Conservation (phyloP, 768 basidiomycete genomes). For the Podaxis sp. region DNA sequence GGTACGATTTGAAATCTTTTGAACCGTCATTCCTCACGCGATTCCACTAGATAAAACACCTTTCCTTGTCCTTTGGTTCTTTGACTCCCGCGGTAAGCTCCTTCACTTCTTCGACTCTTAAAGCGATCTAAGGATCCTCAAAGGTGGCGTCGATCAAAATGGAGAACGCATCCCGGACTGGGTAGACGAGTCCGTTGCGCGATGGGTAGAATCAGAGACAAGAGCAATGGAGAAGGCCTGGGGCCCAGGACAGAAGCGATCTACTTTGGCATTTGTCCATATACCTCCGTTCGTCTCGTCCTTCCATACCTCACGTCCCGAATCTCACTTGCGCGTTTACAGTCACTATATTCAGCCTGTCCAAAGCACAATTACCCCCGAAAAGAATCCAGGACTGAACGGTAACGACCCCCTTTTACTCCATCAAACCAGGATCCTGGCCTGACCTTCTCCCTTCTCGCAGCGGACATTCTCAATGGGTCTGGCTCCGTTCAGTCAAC, state of each 20-base stretch:
- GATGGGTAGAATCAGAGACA: constrained; percentile 56
- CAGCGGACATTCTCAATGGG: constrained; percentile 45
- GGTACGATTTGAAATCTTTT: constrained; percentile 25
- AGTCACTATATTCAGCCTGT: constrained; percentile 34
- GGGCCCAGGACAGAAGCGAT: constrained; percentile 49
- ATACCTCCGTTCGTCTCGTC: constrained; percentile 59
- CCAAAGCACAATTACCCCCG: constrained; percentile 29
- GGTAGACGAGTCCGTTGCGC: constrained; percentile 60
- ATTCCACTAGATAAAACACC: constrained; percentile 32
- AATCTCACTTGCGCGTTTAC: not conserved
- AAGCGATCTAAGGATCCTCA: not conserved
- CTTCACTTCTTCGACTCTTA: not conserved
- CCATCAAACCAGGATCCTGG: not conserved
- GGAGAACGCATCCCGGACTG: constrained; percentile 50
- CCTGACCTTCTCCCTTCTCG: not conserved
- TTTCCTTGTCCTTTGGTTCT: constrained; percentile 66
- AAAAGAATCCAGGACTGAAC: constrained; percentile 39
- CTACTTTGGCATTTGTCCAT: constrained; percentile 68
- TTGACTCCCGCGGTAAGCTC: constrained; percentile 62
- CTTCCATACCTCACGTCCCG: not conserved
- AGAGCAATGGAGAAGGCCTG: constrained; percentile 49
- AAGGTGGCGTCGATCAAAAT: constrained; percentile 49
- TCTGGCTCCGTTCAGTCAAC: constrained; percentile 63
- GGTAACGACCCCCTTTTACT: constrained; percentile 20
- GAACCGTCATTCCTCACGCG: constrained; percentile 12